These are phyloP conservation scores for Speleostelium caveatum DNA, from an alignment of 78 protist genomes.

Conservation along the genomic window DNA sequence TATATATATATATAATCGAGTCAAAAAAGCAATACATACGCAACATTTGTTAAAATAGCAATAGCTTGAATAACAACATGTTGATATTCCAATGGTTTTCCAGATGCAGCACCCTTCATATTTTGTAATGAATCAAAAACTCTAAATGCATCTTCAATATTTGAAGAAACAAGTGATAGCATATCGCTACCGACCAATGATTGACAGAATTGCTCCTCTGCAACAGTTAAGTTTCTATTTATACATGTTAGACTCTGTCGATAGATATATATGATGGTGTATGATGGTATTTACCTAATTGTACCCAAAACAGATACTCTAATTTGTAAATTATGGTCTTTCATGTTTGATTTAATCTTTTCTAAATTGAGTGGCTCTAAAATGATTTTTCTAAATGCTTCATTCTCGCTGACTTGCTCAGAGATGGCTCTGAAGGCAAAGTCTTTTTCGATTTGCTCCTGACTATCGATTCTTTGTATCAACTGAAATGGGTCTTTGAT, in stretches of 20 bases:
- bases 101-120: not conserved
- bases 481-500: conserved; percentile 23
- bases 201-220: conserved; percentile 1
- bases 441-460: conserved; percentile 32
- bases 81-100: conserved; percentile 28
- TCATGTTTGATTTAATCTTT: not conserved
- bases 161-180: conserved; percentile 32
- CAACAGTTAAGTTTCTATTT: conserved; percentile 18
- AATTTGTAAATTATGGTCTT: conserved; percentile 53
- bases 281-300: conserved; percentile 20
- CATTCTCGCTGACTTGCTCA: conserved; percentile 37
- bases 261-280: not conserved
- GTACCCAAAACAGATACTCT: conserved; percentile 64
- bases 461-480: conserved; percentile 15
- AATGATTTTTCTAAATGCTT: not conserved
- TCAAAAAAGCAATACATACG: conserved; percentile 5
- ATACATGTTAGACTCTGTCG: not conserved
- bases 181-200: conserved; percentile 15
- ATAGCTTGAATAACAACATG: conserved; percentile 52
- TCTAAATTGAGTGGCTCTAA: not conserved
- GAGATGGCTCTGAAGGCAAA: conserved; percentile 41
- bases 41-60: conserved; percentile 36
- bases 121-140: not conserved
- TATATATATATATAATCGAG: no score
- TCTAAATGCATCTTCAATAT: conserved; percentile 2